phyloP scores from a whole-genome alignment of 148 eudicot species.

The Limonium bicolor region DNA sequence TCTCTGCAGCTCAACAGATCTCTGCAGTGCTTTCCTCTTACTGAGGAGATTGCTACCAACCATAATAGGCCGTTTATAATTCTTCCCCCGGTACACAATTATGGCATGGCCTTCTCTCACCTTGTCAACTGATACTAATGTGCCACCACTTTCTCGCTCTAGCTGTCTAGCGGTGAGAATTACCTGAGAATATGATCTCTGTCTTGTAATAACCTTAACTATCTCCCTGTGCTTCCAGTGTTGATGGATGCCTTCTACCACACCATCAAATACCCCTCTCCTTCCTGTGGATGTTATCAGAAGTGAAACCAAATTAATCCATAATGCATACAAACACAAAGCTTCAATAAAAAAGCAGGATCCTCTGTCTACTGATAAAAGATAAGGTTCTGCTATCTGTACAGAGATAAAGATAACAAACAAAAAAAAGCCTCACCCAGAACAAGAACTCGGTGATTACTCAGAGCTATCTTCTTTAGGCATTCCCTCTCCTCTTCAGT shows the following conservation, averaged over 20 bases:
- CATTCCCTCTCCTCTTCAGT: conserved; percentile 81
- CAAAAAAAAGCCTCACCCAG: conserved; percentile 42
- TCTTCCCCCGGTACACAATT: conserved; percentile 78
- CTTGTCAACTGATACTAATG: conserved; percentile 59
- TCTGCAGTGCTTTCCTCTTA: conserved; percentile 63
- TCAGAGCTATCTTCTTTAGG: conserved; percentile 58
- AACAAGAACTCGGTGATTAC: conserved; percentile 38
- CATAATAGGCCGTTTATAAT: conserved; percentile 57
- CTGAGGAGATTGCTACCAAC: conserved; percentile 41
- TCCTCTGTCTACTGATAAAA: no score
- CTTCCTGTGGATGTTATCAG: conserved; percentile 43
- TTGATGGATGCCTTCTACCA: conserved; percentile 84
- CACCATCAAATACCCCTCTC: conserved; percentile 86
- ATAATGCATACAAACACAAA: no score
- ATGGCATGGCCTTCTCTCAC: conserved; percentile 85
- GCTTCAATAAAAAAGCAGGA: no score
- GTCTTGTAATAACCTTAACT: conserved; percentile 81
- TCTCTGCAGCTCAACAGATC: conserved; percentile 84
- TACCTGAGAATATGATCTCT: conserved; percentile 41
- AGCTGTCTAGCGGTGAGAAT: conserved; percentile 53
- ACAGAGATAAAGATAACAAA: neutral
- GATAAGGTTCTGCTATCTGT: no score
- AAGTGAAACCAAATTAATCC: neutral
- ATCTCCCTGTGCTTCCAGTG: conserved; percentile 97
- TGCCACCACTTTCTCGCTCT: conserved; percentile 69